phyloP scores from a whole-genome alignment of 2,329 filamentous ascomycete species.

The Aspergillus alliaceus region DNA sequence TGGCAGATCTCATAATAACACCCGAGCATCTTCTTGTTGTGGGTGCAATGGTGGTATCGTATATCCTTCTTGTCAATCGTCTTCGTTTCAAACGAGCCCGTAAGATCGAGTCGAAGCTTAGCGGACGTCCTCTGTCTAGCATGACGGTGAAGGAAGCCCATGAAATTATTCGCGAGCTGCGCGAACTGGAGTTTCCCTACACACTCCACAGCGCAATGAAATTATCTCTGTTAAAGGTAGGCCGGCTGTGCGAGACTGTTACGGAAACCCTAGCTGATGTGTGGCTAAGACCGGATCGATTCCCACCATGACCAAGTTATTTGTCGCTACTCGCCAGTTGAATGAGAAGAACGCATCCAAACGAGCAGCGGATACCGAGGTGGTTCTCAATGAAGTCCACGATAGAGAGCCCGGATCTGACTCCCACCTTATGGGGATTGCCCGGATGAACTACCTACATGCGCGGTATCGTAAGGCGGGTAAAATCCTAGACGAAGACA shows the following conservation, averaged over 20 bases:
- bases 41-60: background rate
- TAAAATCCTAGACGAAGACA: constrained; percentile 57
- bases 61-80: background rate
- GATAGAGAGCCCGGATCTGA: constrained; percentile 35
- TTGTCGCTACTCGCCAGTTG: constrained; percentile 47
- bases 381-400: constrained; percentile 45
- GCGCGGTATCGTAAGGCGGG: constrained; percentile 51
- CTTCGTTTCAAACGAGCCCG: background rate
- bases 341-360: constrained; percentile 44
- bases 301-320: constrained; percentile 47
- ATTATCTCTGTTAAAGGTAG: constrained; percentile 24
- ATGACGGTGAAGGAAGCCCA: constrained; percentile 30
- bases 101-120: background rate
- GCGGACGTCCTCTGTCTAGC: constrained; percentile 19
- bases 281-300: constrained; percentile 46
- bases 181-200: constrained; percentile 31
- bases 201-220: constrained; percentile 24
- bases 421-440: constrained; percentile 48
- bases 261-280: rapidly evolving
- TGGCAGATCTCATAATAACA: background rate
- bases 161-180: constrained; percentile 24
- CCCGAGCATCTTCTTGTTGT: background rate
- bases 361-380: constrained; percentile 48
- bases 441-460: constrained; percentile 62
- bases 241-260: background rate